Evolutionary conservation across 1,284 basidiomycete genomes (phyloP).

Genomic region (Exobasidium cylindrosporum): DNA sequence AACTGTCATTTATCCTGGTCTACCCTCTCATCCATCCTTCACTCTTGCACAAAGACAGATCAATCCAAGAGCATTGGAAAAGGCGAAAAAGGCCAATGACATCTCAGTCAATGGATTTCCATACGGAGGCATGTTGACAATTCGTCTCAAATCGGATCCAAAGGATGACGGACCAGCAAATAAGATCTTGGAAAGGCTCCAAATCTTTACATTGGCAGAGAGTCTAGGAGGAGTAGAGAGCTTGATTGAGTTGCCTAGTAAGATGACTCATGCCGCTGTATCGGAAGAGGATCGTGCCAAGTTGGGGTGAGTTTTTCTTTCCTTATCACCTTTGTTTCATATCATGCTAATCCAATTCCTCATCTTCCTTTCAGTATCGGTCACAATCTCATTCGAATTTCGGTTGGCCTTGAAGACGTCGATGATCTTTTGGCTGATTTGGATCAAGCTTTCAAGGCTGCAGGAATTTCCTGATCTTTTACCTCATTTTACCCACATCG

Average conservation of each 20-base stretch:
- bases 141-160: slow-evolving; percentile 51
- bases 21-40: slow-evolving; percentile 42
- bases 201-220: slow-evolving; percentile 82
- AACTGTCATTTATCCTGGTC: slow-evolving; percentile 81
- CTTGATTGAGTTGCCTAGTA: slow-evolving; percentile 66
- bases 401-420: slow-evolving; percentile 82
- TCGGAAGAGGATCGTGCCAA: slow-evolving; percentile 64
- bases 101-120: slow-evolving; percentile 26
- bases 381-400: slow-evolving; percentile 75
- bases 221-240: slow-evolving; percentile 87
- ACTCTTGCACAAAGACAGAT: slow-evolving; percentile 38
- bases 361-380: slow-evolving; percentile 63
- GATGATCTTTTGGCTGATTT: slow-evolving; percentile 78
- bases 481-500: too few relatives aligned
- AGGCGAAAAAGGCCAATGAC: slow-evolving; percentile 6
- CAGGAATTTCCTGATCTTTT: too few relatives aligned
- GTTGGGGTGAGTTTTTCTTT: slow-evolving; percentile 46
- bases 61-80: slow-evolving; percentile 30
- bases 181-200: slow-evolving; percentile 68
- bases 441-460: slow-evolving; percentile 56
- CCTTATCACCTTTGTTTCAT: background rate
- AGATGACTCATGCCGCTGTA: slow-evolving; percentile 61
- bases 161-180: slow-evolving; percentile 60
- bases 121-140: slow-evolving; percentile 59
- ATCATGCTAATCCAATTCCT: background rate